These are phyloP conservation scores for Epichloe uncinata DNA, from an alignment of 2,329 filamentous ascomycete species.

Conservation along the genomic window DNA sequence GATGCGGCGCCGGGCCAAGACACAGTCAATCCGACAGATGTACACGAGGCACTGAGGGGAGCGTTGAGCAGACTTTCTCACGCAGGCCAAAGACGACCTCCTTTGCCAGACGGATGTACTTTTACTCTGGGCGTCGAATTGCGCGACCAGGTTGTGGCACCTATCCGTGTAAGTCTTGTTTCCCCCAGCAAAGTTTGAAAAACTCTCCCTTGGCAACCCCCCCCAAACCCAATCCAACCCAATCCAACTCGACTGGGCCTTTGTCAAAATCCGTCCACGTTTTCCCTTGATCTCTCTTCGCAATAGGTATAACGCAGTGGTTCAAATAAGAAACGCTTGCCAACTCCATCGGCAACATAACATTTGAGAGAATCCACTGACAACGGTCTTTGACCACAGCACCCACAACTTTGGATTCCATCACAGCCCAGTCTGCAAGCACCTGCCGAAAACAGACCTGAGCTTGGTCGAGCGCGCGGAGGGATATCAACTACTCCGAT, in stretches of 20 bases:
- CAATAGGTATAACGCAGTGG: not conserved
- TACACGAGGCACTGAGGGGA: slow-evolving; percentile 61
- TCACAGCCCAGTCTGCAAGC: slow-evolving; percentile 35
- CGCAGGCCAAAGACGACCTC: slow-evolving; percentile 40
- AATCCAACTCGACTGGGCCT: too few species aligned
- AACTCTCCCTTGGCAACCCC: slow-evolving; percentile 33
- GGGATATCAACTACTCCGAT: slow-evolving; percentile 34
- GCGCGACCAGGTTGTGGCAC: slow-evolving; percentile 43
- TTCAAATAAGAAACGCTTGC: too few species aligned
- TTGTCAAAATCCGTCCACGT: too few species aligned
- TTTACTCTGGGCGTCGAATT: slow-evolving; percentile 69
- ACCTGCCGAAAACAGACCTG: slow-evolving; percentile 15
- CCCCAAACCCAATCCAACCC: slow-evolving; percentile 21
- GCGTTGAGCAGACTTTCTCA: slow-evolving; percentile 50
- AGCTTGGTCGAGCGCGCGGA: slow-evolving; percentile 17
- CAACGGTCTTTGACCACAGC: slow-evolving; percentile 19
- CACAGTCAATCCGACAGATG: slow-evolving; percentile 39
- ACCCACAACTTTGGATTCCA: slow-evolving; percentile 49
- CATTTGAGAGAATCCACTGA: slow-evolving; percentile 2
- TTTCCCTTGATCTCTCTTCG: too few species aligned
- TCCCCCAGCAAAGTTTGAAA: slow-evolving; percentile 4
- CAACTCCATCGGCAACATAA: too few species aligned
- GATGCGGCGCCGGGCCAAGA: slow-evolving; percentile 13
- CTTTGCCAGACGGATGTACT: slow-evolving; percentile 51
- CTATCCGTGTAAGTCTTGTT: slow-evolving; percentile 37